Percentiles rank a stretch among this genome's conserved stretches.
These are phyloP conservation scores for Populus pruinosa DNA, from an alignment of 345 rosid genomes.

Conservation along the genomic window DNA sequence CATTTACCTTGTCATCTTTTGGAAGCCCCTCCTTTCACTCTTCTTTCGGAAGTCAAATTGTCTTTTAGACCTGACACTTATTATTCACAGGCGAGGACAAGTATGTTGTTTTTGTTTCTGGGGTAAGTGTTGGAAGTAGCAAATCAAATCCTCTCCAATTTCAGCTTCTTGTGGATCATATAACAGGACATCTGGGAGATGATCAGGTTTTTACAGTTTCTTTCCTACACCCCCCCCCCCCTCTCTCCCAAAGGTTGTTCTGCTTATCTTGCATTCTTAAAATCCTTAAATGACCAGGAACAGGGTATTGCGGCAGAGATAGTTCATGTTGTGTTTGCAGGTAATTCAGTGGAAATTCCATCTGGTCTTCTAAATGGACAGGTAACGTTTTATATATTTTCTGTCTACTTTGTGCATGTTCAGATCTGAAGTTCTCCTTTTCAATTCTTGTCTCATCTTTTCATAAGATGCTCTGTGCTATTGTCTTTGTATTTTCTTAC, in stretches of 20 bases:
- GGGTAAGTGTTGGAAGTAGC: conserved; percentile 67
- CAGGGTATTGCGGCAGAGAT: conserved; percentile 74
- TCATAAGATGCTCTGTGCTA: neutral
- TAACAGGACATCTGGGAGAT: conserved; percentile 89
- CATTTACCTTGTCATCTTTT: neutral
- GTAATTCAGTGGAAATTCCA: conserved; percentile 86
- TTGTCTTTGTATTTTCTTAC: neutral
- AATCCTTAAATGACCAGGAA: conserved; percentile 45
- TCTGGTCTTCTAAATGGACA: conserved; percentile 65
- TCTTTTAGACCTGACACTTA: neutral
- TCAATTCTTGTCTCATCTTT: conserved; percentile 1
- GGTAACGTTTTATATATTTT: conserved; percentile 30
- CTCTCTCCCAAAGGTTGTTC: neutral
- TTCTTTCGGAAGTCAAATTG: neutral
- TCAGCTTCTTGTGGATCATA: conserved; percentile 96
- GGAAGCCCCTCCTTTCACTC: neutral
- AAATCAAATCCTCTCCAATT: conserved; percentile 72
- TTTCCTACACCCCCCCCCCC: too few species aligned
- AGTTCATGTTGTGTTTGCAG: conserved; percentile 86
- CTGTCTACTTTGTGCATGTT: neutral
- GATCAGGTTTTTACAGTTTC: conserved; percentile 55
- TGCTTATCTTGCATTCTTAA: conserved; percentile 11
- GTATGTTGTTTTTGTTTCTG: conserved; percentile 76
- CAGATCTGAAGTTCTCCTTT: neutral
- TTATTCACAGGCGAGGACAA: conserved; percentile 70